A percentile compares a stretch with the other conserved stretches of the same genome.
phyloP scores from a whole-genome alignment of 1,284 basidiomycete genomes.

The Rhodotorula mucilaginosa region DNA sequence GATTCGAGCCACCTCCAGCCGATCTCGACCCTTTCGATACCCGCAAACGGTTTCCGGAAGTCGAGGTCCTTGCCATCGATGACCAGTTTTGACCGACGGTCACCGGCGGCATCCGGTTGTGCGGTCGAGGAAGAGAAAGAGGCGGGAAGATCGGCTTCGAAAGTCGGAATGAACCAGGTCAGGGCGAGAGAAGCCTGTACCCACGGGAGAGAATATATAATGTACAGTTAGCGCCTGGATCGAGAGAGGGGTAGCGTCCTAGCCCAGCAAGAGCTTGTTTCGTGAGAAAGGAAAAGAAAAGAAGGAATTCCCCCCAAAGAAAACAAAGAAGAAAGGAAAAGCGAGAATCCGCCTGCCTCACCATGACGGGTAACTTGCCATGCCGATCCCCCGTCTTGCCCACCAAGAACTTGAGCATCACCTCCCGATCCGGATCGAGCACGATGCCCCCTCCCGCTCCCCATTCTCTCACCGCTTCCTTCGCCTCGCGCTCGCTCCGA shows the following conservation, averaged over 20 bases:
- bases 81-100: conserved; percentile 22
- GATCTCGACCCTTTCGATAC: conserved; percentile 44
- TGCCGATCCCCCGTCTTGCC: conserved; percentile 47
- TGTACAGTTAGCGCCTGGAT: too few species aligned
- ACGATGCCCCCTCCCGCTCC: conserved; percentile 18
- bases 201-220: too few species aligned
- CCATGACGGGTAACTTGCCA: conserved; percentile 45
- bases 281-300: too few species aligned
- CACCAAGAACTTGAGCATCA: conserved; percentile 46
- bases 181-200: conserved; percentile 44
- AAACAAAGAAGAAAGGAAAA: background rate
- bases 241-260: too few species aligned
- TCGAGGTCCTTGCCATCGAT: conserved; percentile 46
- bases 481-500: conserved; percentile 9
- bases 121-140: conserved; percentile 27
- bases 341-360: conserved; percentile 11
- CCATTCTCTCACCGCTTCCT: background rate
- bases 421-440: conserved; percentile 46
- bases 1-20: conserved; percentile 46
- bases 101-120: background rate
- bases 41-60: conserved; percentile 47
- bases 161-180: conserved; percentile 48
- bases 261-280: too few species aligned
- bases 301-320: background rate
- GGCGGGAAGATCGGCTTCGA: conserved; percentile 41